Evolutionary conservation across 2,329 filamentous ascomycete genomes (phyloP).

Genomic region (Exophiala calicioides): DNA sequence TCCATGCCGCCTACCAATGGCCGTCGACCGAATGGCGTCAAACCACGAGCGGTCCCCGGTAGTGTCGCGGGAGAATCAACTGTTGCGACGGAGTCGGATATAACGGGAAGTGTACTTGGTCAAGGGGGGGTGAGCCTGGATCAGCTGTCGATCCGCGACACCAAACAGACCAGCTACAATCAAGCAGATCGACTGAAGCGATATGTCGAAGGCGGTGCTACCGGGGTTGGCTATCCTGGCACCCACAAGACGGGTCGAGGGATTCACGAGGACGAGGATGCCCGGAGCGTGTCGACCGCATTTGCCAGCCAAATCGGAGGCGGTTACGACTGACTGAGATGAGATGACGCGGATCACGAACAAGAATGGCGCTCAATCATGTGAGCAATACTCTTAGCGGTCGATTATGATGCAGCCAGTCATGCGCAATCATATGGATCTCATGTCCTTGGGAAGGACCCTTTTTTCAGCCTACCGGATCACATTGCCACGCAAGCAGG

Average conservation of each 20-base stretch:
- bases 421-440: too few species aligned
- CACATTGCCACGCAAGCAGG: constrained; percentile 1
- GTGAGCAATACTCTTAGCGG: constrained; percentile 14
- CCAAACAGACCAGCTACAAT: constrained; percentile 70
- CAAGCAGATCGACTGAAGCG: constrained; percentile 91
- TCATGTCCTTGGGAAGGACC: too few species aligned
- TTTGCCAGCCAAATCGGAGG: constrained; percentile 91
- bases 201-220: constrained; percentile 84
- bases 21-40: constrained; percentile 65
- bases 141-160: constrained; percentile 66
- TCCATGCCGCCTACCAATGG: constrained; percentile 65
- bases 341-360: constrained; percentile 4
- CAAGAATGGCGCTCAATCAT: constrained; percentile 14
- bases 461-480: too few species aligned
- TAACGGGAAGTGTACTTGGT: constrained; percentile 73
- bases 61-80: constrained; percentile 91
- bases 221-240: constrained; percentile 67
- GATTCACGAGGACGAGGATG: constrained; percentile 76
- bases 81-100: constrained; percentile 86
- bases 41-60: constrained; percentile 67
- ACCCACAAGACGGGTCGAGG: constrained; percentile 52
- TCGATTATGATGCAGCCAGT: constrained; percentile 18
- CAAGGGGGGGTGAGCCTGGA: constrained; percentile 88
- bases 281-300: constrained; percentile 91
- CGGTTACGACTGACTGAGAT: constrained; percentile 57